Evolutionary conservation across 2,329 filamentous ascomycete genomes (phyloP).

Genomic region (Xylaria multiplex): DNA sequence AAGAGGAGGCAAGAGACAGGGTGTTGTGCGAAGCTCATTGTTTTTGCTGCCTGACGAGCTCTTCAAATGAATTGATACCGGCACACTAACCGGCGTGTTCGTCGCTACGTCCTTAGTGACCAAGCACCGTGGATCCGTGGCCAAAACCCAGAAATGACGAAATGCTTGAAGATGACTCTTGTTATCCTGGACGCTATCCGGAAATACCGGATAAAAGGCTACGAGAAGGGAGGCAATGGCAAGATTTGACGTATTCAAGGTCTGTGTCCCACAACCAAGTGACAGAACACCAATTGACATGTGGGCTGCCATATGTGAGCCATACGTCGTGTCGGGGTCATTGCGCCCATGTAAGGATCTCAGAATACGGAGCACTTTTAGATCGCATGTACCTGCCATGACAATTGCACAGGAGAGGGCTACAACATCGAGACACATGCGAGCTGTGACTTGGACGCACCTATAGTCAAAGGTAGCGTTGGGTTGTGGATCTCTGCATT

Average conservation of each 20-base stretch:
- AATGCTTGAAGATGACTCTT: slow-evolving; percentile 95
- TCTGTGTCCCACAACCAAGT: slow-evolving; percentile 90
- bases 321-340: slow-evolving; percentile 86
- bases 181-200: slow-evolving; percentile 89
- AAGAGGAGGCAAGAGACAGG: slow-evolving; percentile 72
- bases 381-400: slow-evolving; percentile 95
- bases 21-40: slow-evolving; percentile 59
- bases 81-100: slow-evolving; percentile 78
- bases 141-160: slow-evolving; percentile 96
- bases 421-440: slow-evolving; percentile 90
- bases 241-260: slow-evolving; percentile 87
- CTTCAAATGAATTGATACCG: slow-evolving; percentile 72
- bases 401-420: slow-evolving; percentile 85
- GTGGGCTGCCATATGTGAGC: slow-evolving; percentile 91
- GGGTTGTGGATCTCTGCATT: slow-evolving; percentile 62
- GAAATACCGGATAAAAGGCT: slow-evolving; percentile 94
- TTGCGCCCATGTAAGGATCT: slow-evolving; percentile 88
- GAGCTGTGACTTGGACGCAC: slow-evolving; percentile 81
- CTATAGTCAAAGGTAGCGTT: slow-evolving; percentile 78
- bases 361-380: slow-evolving; percentile 84
- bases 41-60: slow-evolving; percentile 37
- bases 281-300: slow-evolving; percentile 92
- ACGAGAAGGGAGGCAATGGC: slow-evolving; percentile 87
- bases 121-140: slow-evolving; percentile 87
- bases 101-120: slow-evolving; percentile 89